Base-by-base conservation (phyloP, 2,329 filamentous ascomycete species). In the Paecilomyces variotii region DNA sequence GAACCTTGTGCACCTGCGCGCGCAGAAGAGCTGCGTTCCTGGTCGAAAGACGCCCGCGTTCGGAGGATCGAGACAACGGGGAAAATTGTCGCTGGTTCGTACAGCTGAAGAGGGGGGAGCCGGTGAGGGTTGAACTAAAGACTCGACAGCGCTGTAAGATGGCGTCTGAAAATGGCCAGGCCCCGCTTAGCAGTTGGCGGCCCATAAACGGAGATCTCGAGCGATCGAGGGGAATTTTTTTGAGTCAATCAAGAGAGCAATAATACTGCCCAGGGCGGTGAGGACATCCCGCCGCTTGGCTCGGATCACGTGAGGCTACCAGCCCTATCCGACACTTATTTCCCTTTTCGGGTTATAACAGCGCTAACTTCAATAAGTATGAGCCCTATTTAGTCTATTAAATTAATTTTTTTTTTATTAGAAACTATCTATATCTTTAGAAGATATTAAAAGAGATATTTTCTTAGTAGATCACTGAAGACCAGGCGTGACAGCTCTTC, bases 161-260 rank as follows among this genome's bases (percentile, higher is more conserved):
- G 68, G 64, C 67, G 64, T 63, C 68, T 59, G 69, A 72, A 68
- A 74, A 65, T 68, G 64, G 67, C 65, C 68, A 70, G 61, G 71
- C 72, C 71, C 73, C 72, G 72, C 72, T 74, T 67, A 73, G 58
- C 62, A 72, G 63, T 70, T 62, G 64, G 59, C 65, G 73, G 72
- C 73, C 70, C 73, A 75, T 75, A 69, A 67, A 70, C 59, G 59
- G 64, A 67, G 64, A 60, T 57, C 56, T 52, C 55, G 52, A 51
- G 55, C 57, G 51, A 57, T 39, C 11, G 66, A 65, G 63, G 68
- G 66, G 66, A 63, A 63, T 56, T 60, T 59, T 59, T 61, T 55
- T 71, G 68, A 70, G 64, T 71, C 69, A 69, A 65, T 51, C 26
- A 45, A 24, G 12, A 6, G 24, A 11, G 11, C 35, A 19, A 19